phyloP scores from a whole-genome alignment of 2,329 filamentous ascomycete genomes.

The Neobulgaria alba region DNA sequence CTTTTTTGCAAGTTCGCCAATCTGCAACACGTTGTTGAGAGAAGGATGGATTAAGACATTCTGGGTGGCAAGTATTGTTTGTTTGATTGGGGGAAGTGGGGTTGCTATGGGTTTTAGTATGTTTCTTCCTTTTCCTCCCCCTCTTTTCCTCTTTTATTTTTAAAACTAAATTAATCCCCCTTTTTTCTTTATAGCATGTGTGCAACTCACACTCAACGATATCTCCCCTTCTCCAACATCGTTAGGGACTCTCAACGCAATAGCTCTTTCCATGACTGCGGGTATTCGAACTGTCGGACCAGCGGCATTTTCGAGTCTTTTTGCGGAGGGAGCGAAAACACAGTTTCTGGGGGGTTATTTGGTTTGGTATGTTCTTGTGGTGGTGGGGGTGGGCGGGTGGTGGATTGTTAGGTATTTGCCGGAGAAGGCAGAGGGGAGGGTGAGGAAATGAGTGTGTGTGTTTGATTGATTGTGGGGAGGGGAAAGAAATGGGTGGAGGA shows the following conservation, averaged over 20 bases:
- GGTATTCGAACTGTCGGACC: conserved; percentile 59
- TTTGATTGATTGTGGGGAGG: no score
- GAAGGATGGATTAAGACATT: conserved; percentile 31
- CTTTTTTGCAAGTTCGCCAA: conserved; percentile 47
- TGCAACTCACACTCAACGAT: conserved; percentile 69
- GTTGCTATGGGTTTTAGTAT: conserved; percentile 41
- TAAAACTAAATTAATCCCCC: no score
- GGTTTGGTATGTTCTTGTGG: conserved; percentile 51
- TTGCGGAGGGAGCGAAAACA: conserved; percentile 54
- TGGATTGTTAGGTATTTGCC: conserved; percentile 30
- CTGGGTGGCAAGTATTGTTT: conserved; percentile 22
- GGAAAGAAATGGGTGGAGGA: no score
- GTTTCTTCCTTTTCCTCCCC: no score
- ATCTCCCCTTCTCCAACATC: conserved; percentile 55
- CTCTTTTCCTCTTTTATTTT: no score
- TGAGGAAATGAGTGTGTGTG: no score
- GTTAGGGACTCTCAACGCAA: conserved; percentile 63
- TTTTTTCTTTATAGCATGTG: conserved; percentile 62
- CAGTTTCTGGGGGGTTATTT: conserved; percentile 57
- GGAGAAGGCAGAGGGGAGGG: conserved; percentile 22
- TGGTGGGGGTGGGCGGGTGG: conserved; percentile 27
- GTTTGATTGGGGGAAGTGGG: conserved; percentile 51
- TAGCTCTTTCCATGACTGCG: conserved; percentile 53
- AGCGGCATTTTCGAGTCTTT: conserved; percentile 57
- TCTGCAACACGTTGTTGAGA: conserved; percentile 49